Conservation (phyloP, 345 rosid species). For the Durio zibethinus region DNA sequence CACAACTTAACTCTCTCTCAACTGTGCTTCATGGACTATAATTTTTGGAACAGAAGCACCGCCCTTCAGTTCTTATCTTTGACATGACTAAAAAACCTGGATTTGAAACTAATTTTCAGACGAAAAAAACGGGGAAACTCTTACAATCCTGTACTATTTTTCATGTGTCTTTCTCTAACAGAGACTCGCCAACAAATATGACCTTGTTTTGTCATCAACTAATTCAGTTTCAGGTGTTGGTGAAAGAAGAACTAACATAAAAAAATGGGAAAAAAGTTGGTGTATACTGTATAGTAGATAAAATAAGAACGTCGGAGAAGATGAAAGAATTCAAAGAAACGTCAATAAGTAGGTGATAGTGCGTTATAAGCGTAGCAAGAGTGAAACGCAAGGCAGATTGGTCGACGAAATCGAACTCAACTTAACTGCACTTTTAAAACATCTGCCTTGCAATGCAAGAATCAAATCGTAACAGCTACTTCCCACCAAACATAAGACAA, state of each 20-base stretch:
- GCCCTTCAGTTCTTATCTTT: background rate
- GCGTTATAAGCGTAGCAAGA: slow-evolving; percentile 27
- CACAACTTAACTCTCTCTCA: slow-evolving; percentile 17
- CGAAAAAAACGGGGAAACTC: slow-evolving; percentile 4
- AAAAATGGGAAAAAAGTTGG: background rate
- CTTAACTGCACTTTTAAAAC: slow-evolving; percentile 24
- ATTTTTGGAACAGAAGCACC: too few relatives aligned
- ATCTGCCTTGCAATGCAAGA: slow-evolving; percentile 41
- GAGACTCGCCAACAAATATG: slow-evolving; percentile 38
- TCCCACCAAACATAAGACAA: slow-evolving; percentile 45
- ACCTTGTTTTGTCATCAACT: slow-evolving; percentile 14
- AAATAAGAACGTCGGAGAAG: slow-evolving; percentile 20
- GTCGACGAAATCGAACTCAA: background rate
- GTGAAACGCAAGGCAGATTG: slow-evolving; percentile 55
- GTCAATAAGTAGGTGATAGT: slow-evolving; percentile 46
- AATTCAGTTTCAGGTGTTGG: slow-evolving; percentile 31
- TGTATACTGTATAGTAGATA: background rate
- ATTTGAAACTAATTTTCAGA: background rate
- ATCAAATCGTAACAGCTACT: slow-evolving; percentile 37
- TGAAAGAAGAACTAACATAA: slow-evolving; percentile 17
- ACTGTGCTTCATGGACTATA: slow-evolving; percentile 1
- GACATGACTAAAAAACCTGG: background rate
- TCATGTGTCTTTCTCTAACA: slow-evolving; percentile 13
- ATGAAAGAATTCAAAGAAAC: slow-evolving; percentile 46
- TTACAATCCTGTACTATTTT: background rate